Evolutionary conservation across 2,329 filamentous ascomycete genomes (phyloP).

Genomic region (Lasiodiplodia theobromae): DNA sequence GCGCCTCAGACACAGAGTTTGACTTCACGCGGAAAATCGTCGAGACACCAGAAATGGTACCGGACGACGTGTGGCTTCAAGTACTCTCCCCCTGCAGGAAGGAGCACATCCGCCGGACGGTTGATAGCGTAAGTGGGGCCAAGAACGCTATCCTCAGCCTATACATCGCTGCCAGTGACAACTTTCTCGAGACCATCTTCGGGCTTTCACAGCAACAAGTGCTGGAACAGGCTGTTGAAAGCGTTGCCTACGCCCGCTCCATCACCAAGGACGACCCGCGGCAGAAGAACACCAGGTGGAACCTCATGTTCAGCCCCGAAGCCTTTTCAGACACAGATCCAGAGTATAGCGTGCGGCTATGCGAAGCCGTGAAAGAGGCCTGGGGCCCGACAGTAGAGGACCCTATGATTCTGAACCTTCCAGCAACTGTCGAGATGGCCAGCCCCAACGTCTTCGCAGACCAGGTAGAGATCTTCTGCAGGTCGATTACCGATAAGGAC

Average conservation of each 20-base stretch:
- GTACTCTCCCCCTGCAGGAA: conserved; percentile 91
- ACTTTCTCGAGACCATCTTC: conserved; percentile 92
- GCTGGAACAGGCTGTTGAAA: conserved; percentile 80
- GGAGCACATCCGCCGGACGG: conserved; percentile 87
- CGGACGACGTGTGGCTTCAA: conserved; percentile 89
- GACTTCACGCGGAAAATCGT: conserved; percentile 89
- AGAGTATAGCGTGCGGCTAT: conserved; percentile 82
- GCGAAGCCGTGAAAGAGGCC: conserved; percentile 90
- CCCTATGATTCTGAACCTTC: conserved; percentile 94
- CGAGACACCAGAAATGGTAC: conserved; percentile 80
- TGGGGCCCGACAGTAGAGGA: conserved; percentile 83
- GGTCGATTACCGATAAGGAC: conserved; percentile 80
- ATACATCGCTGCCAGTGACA: conserved; percentile 94
- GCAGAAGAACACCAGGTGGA: conserved; percentile 68
- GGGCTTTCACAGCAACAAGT: conserved; percentile 82
- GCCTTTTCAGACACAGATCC: conserved; percentile 89
- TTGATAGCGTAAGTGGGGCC: conserved; percentile 84
- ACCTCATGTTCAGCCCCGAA: conserved; percentile 84
- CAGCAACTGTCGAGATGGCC: conserved; percentile 92
- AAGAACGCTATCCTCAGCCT: conserved; percentile 96
- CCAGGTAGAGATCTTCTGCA: conserved; percentile 94
- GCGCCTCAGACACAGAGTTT: conserved; percentile 92
- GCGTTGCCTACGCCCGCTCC: conserved; percentile 83
- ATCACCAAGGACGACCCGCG: conserved; percentile 82
- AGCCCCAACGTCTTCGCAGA: conserved; percentile 97